Conservation (phyloP, 116 monocot species). For the Trichopus zeylanicus region DNA sequence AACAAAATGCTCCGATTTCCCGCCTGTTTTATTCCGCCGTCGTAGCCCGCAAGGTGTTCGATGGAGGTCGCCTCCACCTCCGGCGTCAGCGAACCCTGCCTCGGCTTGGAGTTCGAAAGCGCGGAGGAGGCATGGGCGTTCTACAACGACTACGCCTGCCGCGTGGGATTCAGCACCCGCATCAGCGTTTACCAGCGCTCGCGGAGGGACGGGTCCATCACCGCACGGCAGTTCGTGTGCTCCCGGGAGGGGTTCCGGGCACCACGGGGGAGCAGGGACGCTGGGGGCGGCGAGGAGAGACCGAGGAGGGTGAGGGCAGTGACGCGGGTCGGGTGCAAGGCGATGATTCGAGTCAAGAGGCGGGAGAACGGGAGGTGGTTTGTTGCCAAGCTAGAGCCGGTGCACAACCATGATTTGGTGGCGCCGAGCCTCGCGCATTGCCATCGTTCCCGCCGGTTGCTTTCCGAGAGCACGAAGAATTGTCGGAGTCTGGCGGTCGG, state of each 20-base stretch:
- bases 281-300: background rate
- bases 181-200: too few species aligned
- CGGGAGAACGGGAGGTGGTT: slow-evolving; percentile 13
- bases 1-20: too few species aligned
- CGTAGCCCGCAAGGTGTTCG: too few species aligned
- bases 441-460: background rate
- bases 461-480: background rate
- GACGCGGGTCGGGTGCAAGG: slow-evolving; percentile 17
- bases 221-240: slow-evolving; percentile 31
- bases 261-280: background rate
- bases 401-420: slow-evolving; percentile 10
- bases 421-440: slow-evolving; percentile 4
- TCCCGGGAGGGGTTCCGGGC: slow-evolving; percentile 21
- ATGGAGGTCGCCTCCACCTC: too few species aligned
- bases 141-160: too few species aligned
- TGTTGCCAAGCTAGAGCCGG: slow-evolving; percentile 7
- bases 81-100: too few species aligned
- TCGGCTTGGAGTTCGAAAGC: too few species aligned
- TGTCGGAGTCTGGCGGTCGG: too few species aligned
- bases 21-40: too few species aligned
- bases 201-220: too few species aligned
- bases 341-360: slow-evolving; percentile 14
- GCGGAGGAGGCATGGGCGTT: too few species aligned
- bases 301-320: background rate
- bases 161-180: too few species aligned